These are phyloP conservation scores for Eragrostis curvula DNA, from an alignment of 176 grass and related monocot genomes.

Conservation along the genomic window DNA sequence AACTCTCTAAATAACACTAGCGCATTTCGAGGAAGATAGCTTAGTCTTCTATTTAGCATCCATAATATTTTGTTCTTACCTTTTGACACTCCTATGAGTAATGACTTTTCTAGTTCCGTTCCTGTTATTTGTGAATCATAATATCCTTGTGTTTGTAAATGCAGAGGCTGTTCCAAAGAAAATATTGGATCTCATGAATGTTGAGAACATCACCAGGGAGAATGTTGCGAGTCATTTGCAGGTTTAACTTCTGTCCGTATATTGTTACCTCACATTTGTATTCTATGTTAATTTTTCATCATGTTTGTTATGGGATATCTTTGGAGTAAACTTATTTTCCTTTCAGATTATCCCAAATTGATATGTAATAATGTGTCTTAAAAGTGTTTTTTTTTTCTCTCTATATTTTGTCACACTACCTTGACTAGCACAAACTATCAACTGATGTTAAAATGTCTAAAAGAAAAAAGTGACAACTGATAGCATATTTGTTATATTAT, in stretches of 20 bases:
- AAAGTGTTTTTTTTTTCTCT: slow-evolving; percentile 16
- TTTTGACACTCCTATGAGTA: no score
- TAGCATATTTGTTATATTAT: not conserved
- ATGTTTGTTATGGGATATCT: slow-evolving; percentile 1
- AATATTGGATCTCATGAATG: slow-evolving; percentile 93
- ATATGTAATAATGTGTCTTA: not conserved
- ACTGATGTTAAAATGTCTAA: slow-evolving; percentile 8
- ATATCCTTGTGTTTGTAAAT: slow-evolving; percentile 10
- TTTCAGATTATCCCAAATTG: not conserved
- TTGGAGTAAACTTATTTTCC: not conserved
- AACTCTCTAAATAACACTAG: not conserved
- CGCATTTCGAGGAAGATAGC: not conserved
- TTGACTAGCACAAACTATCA: not conserved
- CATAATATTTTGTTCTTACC: not conserved
- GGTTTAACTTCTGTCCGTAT: slow-evolving; percentile 36
- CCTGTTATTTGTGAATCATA: not conserved
- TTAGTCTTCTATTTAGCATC: not conserved
- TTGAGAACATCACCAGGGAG: slow-evolving; percentile 86
- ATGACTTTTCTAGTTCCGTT: no score
- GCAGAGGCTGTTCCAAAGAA: slow-evolving; percentile 95
- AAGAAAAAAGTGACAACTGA: not conserved
- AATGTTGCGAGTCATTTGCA: slow-evolving; percentile 98
- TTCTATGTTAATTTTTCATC: not conserved
- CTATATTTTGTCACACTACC: not conserved
- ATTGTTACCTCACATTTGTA: not conserved